Conservation (phyloP, 495 filamentous ascomycete species). For the Apiosordaria backusii region DNA sequence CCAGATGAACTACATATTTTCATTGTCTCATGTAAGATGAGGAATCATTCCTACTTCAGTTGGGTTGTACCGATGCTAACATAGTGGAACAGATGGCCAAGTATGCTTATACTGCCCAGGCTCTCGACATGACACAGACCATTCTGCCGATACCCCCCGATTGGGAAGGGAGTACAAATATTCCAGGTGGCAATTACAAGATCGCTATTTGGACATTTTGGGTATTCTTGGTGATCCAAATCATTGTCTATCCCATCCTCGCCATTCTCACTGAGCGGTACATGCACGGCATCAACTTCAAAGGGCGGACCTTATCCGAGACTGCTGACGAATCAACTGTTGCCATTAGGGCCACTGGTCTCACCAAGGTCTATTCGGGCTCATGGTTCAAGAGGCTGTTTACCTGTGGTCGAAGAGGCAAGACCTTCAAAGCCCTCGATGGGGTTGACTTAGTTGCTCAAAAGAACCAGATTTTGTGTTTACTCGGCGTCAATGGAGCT, state of each 20-base stretch:
- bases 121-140: constrained; percentile 4
- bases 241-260: constrained; percentile 62
- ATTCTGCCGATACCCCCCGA: constrained; percentile 41
- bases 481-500: constrained; percentile 78
- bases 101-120: constrained; percentile 10
- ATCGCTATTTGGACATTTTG: constrained; percentile 41
- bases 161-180: constrained; percentile 52
- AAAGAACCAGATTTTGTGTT: constrained; percentile 69
- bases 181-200: constrained; percentile 35
- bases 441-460: constrained; percentile 58
- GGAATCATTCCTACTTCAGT: background rate
- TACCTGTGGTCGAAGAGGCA: constrained; percentile 42
- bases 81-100: constrained; percentile 11
- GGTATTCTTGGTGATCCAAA: constrained; percentile 65
- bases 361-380: constrained; percentile 72
- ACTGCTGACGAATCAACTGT: constrained; percentile 19
- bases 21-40: constrained; percentile 13
- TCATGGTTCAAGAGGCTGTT: constrained; percentile 54
- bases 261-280: constrained; percentile 62
- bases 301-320: constrained; percentile 49
- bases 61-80: background rate
- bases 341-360: constrained; percentile 54
- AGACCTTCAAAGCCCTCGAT: constrained; percentile 65
- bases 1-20: constrained; percentile 24
- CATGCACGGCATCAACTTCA: constrained; percentile 65